Evolutionary conservation across 2,329 filamentous ascomycete species (phyloP).

Genomic region (Rhynchosporium graminicola): DNA sequence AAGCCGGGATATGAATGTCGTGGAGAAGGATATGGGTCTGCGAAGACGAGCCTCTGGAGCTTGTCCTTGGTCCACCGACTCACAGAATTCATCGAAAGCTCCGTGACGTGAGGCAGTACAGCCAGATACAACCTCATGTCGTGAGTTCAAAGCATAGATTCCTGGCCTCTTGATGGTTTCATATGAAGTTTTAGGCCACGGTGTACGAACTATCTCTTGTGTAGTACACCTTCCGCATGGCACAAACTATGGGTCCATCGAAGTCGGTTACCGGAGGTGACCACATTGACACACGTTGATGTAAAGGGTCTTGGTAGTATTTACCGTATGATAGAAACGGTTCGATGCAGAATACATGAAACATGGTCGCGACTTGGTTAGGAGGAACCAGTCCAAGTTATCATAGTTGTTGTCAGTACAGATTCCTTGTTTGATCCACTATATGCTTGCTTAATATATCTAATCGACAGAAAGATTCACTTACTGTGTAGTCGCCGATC

Average conservation of each 20-base stretch:
- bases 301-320: background rate
- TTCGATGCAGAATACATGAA: conserved; percentile 1
- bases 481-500: background rate
- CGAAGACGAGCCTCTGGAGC: background rate
- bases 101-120: too few species aligned
- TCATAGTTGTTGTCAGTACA: background rate
- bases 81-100: too few species aligned
- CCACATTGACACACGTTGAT: background rate
- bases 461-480: background rate
- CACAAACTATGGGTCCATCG: background rate
- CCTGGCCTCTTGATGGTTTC: too few species aligned
- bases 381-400: conserved; percentile 7
- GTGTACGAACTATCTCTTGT: background rate
- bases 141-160: too few species aligned
- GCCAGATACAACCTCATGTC: too few species aligned
- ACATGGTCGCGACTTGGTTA: background rate
- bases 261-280: background rate
- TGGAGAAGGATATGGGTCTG: background rate
- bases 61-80: background rate
- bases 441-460: background rate
- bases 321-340: conserved; percentile 1
- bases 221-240: background rate
- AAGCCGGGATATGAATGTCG: background rate
- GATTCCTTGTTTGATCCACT: too few species aligned
- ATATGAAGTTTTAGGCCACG: too few species aligned